phyloP scores from a whole-genome alignment of 2,329 filamentous ascomycete genomes.

The Aspergillus fischeri region DNA sequence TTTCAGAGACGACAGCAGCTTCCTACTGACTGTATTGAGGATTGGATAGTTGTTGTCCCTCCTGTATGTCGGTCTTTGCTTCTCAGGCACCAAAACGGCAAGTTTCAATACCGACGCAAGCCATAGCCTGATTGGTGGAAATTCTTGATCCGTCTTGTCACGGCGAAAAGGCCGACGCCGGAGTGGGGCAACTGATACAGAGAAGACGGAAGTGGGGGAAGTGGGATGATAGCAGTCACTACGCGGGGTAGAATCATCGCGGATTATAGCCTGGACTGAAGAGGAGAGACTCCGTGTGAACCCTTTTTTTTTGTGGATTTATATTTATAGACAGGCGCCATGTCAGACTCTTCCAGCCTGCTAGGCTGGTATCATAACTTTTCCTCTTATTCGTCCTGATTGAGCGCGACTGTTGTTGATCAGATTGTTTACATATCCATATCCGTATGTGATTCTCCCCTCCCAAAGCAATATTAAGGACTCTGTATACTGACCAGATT shows the following conservation, averaged over 20 bases:
- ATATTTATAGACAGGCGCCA: not conserved
- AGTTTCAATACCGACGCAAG: not conserved
- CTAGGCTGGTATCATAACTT: not conserved
- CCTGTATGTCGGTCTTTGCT: not conserved
- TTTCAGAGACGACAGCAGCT: not conserved
- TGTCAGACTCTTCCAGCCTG: not conserved
- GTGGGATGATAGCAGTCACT: not conserved
- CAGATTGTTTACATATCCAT: not conserved
- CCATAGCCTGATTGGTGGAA: not conserved
- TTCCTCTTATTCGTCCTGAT: not conserved
- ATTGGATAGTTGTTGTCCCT: no score
- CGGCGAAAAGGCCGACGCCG: not conserved
- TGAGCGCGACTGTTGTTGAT: not conserved
- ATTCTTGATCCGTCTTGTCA: not conserved
- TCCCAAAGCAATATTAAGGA: not conserved
- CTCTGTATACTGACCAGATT: not conserved
- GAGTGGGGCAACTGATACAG: no score
- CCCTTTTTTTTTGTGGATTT: not conserved
- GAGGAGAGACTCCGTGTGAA: not conserved
- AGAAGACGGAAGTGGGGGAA: not conserved
- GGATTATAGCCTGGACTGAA: not conserved
- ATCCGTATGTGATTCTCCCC: not conserved
- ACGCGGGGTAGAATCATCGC: not conserved
- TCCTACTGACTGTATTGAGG: not conserved
- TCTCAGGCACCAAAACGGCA: not conserved